Evolutionary conservation across 768 basidiomycete species (phyloP).

Genomic region (Tricholoma flavovirens): DNA sequence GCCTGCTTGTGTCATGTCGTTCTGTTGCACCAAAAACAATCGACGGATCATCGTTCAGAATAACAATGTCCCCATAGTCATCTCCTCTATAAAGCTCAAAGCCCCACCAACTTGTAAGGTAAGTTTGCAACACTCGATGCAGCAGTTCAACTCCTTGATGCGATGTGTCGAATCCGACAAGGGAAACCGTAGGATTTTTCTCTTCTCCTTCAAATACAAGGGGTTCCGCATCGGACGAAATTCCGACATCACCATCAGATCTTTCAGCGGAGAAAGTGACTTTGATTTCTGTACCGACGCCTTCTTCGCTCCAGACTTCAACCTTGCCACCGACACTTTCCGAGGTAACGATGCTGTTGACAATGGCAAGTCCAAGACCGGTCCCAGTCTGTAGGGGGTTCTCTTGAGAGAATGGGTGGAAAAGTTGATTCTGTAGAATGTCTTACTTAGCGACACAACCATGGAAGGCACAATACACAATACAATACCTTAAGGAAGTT

Average conservation of each 20-base stretch:
- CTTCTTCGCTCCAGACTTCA: slow-evolving; percentile 91
- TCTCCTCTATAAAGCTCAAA: slow-evolving; percentile 41
- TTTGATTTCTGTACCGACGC: slow-evolving; percentile 86
- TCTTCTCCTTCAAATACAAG: slow-evolving; percentile 37
- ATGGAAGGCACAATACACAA: slow-evolving; percentile 1
- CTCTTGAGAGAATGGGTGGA: slow-evolving; percentile 97
- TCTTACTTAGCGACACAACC: neutral
- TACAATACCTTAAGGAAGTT: slow-evolving; percentile 75
- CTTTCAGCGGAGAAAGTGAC: slow-evolving; percentile 74
- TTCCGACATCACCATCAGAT: slow-evolving; percentile 31
- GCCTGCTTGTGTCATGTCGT: slow-evolving; percentile 48
- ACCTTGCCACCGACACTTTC: slow-evolving; percentile 86
- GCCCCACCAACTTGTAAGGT: slow-evolving; percentile 74
- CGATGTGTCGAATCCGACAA: slow-evolving; percentile 64
- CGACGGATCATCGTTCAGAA: slow-evolving; percentile 74
- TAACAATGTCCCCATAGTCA: slow-evolving; percentile 62
- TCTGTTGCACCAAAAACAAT: slow-evolving; percentile 53
- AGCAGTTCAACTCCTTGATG: slow-evolving; percentile 67
- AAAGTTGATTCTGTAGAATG: slow-evolving; percentile 71
- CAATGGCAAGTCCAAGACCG: slow-evolving; percentile 91
- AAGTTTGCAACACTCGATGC: slow-evolving; percentile 53
- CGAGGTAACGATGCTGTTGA: slow-evolving; percentile 85
- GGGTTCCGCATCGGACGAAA: slow-evolving; percentile 37
- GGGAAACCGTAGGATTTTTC: slow-evolving; percentile 49
- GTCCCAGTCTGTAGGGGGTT: slow-evolving; percentile 92